Percentiles rank a stretch among this genome's conserved stretches.
phyloP scores from a whole-genome alignment of 306 rosid genomes.

The Amphicarpaea edgeworthii region DNA sequence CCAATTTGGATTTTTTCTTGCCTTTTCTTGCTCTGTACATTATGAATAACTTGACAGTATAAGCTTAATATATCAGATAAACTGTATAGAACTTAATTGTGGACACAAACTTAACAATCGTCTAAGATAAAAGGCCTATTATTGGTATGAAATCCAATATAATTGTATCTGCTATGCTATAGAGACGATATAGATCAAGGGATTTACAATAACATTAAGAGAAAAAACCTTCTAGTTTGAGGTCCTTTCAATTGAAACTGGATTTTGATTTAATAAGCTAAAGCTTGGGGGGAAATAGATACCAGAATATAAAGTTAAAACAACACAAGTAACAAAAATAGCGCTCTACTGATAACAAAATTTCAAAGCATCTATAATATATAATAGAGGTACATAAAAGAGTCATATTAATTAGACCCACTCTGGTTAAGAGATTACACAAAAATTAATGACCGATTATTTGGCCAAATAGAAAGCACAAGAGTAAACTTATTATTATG shows the following conservation, averaged over 20 bases:
- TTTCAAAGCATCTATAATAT: no score
- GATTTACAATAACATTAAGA: not conserved
- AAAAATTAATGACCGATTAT: no score
- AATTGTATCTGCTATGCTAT: not conserved
- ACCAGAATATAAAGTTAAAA: no score
- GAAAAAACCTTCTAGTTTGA: not conserved
- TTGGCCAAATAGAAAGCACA: no score
- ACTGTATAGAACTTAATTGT: not conserved
- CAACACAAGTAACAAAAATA: no score
- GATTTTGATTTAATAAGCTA: no score
- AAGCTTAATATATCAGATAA: not conserved
- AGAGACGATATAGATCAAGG: not conserved
- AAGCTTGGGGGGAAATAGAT: no score
- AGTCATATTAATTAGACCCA: no score
- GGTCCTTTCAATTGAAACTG: no score
- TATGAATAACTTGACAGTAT: slow-evolving; percentile 42
- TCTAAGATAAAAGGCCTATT: slow-evolving; percentile 27
- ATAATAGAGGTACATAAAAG: no score
- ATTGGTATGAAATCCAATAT: slow-evolving; percentile 24
- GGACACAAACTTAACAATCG: slow-evolving; percentile 16
- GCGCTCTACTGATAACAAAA: no score
- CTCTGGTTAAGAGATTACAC: no score
- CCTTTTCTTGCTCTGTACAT: slow-evolving; percentile 55
- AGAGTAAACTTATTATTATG: not conserved
- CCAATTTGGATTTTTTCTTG: slow-evolving; percentile 38